Evolutionary conservation across 495 filamentous ascomycete species (phyloP), one percentile per base, ranked within the genome.

Genomic region (Xylaria palmicola): DNA sequence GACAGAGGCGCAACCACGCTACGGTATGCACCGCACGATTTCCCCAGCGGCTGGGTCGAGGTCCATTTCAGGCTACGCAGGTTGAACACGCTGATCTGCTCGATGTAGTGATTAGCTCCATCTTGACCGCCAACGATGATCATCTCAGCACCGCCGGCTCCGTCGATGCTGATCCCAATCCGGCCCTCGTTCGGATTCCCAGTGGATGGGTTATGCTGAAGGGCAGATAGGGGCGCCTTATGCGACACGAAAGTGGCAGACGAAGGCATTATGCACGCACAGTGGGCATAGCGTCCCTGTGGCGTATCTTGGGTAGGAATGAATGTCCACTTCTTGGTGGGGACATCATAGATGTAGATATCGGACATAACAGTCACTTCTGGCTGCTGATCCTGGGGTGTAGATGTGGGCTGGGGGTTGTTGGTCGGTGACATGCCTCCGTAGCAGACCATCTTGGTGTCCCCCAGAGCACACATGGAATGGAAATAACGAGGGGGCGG

Each of bases 301-400:
- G 95, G 95, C 0, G 91, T 83, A 54, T 97, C 90, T 49, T 82
- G 77, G 0, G 90, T 86, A 10, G 88, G 84, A 53, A 98, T 86
- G 30, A 85, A 90, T 40, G 88, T 92, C 94, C 94, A 98, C 32
- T 84, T 88, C 64, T 83, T 87, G 0, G 90, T 87, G 6, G 85
- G 81, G n/a, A 94, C 90, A 70, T 98, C 94, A 68, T 89, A 97
- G 6, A 98, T 92, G 72, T 97, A 91, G 56, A 98, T 93, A 78
- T 98, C 94, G 8, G 92, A 95, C 92, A 98, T 96, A 56, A 98
- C 94, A 5, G 93, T 87, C 7, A 97, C 90, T 72, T 97, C 94
- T 26, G 90, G 86, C 63, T 94, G 91, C 26, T 85, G 75, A 47
- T 93, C 91, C 62, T 83, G 80, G 0, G 81, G 74, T 52, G 77